Conservation (phyloP, 2,329 filamentous ascomycete genomes). For the Colletotrichum horii region DNA sequence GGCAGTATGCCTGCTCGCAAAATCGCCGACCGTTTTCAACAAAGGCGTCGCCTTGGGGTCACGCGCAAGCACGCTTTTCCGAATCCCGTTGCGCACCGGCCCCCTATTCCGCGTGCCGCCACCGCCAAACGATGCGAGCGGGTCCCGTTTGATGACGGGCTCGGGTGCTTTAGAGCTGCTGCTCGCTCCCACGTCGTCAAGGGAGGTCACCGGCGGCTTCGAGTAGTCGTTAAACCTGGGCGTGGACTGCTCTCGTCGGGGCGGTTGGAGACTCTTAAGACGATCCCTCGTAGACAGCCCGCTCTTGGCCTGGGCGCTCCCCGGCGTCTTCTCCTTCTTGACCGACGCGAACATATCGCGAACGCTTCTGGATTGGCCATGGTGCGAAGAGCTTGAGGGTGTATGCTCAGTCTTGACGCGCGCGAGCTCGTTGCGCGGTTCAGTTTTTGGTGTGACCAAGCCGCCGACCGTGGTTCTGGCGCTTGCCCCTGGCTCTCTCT, state of each 20-base stretch:
- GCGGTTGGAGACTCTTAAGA: neutral
- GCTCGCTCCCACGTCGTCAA: neutral
- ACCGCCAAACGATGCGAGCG: neutral
- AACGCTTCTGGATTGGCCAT: neutral
- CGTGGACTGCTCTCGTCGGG: neutral
- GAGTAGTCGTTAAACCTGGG: neutral
- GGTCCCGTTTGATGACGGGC: neutral
- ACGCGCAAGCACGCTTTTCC: neutral
- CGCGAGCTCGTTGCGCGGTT: neutral
- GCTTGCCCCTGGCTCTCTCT: neutral
- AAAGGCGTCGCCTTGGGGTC: neutral
- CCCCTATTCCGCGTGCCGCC: neutral
- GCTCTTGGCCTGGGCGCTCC: neutral
- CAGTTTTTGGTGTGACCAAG: neutral
- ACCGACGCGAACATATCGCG: neutral
- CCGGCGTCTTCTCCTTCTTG: neutral
- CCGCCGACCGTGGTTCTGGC: neutral
- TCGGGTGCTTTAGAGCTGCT: neutral
- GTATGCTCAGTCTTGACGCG: neutral
- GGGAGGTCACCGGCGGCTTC: neutral
- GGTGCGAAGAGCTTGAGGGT: neutral
- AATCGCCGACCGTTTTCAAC: neutral
- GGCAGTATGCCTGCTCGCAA: neutral
- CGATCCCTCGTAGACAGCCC: slow-evolving; percentile 1
- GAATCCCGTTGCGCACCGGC: neutral